Conservation (phyloP, 2,329 filamentous ascomycete species). For the Pseudofabraea citricarpa region DNA sequence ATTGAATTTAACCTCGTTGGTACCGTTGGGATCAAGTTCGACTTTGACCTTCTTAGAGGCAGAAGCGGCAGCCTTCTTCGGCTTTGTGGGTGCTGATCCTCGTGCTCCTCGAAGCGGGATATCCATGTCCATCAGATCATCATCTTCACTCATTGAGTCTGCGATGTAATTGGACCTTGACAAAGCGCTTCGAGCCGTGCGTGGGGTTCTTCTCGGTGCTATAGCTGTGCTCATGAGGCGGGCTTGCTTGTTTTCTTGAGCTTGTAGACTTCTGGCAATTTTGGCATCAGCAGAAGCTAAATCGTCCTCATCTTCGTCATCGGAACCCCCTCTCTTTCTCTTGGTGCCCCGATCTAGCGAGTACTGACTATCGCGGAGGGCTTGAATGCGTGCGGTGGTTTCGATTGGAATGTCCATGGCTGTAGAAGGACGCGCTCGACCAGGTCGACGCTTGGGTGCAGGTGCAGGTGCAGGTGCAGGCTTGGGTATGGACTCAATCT, state of each 20-base stretch:
- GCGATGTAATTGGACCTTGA: constrained; percentile 11
- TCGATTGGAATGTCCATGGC: constrained; percentile 18
- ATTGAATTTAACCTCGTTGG: constrained; percentile 19
- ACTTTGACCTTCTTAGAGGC: constrained; percentile 19
- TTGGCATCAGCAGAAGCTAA: constrained; percentile 41
- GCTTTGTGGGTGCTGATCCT: too few species aligned
- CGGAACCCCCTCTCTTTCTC: constrained; percentile 38
- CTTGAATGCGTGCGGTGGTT: constrained; percentile 40
- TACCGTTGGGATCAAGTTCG: constrained; percentile 18
- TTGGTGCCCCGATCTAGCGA: constrained; percentile 36
- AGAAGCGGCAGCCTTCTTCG: constrained; percentile 1
- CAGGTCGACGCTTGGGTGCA: constrained; percentile 19
- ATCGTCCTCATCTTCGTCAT: constrained; percentile 30
- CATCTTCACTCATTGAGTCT: constrained; percentile 9
- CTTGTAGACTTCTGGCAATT: constrained; percentile 52
- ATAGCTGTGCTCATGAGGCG: constrained; percentile 23
- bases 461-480: too few species aligned
- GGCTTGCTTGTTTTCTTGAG: constrained; percentile 42
- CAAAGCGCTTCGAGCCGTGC: constrained; percentile 9
- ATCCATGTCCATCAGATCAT: constrained; percentile 19
- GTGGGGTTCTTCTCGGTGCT: constrained; percentile 10
- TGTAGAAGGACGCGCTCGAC: constrained; percentile 10
- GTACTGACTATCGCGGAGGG: constrained; percentile 44
- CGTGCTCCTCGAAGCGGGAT: background rate
- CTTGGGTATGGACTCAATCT: constrained; percentile 30